A percentile compares a stretch with the other conserved stretches of the same genome.
Conservation (phyloP, 164 flowering plant species). For the Chloranthus sessilifolius region DNA sequence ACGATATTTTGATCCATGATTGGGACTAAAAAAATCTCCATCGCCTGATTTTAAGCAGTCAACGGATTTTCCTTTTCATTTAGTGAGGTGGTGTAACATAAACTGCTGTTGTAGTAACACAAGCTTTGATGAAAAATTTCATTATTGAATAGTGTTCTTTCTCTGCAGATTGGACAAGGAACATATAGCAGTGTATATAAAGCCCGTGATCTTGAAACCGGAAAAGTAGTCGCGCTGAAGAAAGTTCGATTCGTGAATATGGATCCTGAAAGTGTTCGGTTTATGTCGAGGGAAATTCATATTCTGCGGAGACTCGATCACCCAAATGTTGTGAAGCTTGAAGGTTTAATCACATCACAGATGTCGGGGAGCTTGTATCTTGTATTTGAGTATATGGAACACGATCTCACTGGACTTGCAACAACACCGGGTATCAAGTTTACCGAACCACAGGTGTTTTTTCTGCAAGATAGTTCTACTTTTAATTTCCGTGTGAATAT, state of each 20-base stretch:
- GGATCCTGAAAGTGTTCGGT: constrained; percentile 94
- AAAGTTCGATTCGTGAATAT: constrained; percentile 82
- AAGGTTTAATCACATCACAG: constrained; percentile 69
- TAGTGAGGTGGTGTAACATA: no score
- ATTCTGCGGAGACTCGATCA: constrained; percentile 78
- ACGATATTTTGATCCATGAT: no score
- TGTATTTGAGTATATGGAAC: constrained; percentile 87
- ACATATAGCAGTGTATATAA: constrained; percentile 84
- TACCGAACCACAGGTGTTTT: constrained; percentile 67
- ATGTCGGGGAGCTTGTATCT: constrained; percentile 73
- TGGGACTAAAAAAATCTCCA: no score
- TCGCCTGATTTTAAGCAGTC: no score
- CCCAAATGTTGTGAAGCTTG: constrained; percentile 83
- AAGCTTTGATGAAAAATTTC: no score
- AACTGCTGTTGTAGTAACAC: no score
- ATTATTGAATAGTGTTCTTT: neutral
- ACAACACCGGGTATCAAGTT: constrained; percentile 56
- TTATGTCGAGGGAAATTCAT: constrained; percentile 87
- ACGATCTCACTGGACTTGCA: constrained; percentile 87
- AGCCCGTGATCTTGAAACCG: constrained; percentile 82
- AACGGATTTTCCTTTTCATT: no score
- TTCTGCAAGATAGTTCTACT: constrained; percentile 1
- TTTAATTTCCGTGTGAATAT: no score
- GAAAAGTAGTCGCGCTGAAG: constrained; percentile 76
- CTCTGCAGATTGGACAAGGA: constrained; percentile 88